Evolutionary conservation across 257 asterid genomes (phyloP).

Genomic region (Vinca minor): DNA sequence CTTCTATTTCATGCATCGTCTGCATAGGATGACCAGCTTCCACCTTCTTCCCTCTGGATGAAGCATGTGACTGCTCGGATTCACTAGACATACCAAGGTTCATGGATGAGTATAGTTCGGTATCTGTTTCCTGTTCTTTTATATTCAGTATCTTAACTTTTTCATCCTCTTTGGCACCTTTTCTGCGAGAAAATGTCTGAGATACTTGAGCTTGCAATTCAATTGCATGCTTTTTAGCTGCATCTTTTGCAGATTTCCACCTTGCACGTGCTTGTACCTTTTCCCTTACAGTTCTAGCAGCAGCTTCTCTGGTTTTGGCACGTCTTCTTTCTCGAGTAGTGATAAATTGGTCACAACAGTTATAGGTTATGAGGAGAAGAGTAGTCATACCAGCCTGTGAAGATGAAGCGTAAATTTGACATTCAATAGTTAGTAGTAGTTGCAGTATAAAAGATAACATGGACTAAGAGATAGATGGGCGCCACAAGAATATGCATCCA

Average conservation of each 20-base stretch:
- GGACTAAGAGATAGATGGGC: not conserved
- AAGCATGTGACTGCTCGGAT: constrained; percentile 29
- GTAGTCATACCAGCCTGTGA: constrained; percentile 78
- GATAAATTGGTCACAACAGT: constrained; percentile 82
- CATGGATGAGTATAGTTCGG: constrained; percentile 16
- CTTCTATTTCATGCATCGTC: constrained; percentile 40
- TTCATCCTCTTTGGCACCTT: constrained; percentile 28
- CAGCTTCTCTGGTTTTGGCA: constrained; percentile 88
- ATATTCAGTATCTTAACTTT: constrained; percentile 29
- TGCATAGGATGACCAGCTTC: constrained; percentile 29
- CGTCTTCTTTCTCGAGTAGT: constrained; percentile 75
- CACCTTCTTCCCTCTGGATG: constrained; percentile 27
- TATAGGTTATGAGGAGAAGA: constrained; percentile 68
- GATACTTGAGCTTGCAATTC: constrained; percentile 65
- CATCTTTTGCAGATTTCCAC: constrained; percentile 87
- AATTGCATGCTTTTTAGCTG: constrained; percentile 66
- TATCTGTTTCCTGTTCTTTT: constrained; percentile 11
- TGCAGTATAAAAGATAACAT: constrained; percentile 1
- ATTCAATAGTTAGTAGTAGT: not conserved
- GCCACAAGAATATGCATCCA: not conserved
- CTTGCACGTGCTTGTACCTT: constrained; percentile 69
- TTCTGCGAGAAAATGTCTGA: constrained; percentile 56
- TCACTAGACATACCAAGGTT: constrained; percentile 22
- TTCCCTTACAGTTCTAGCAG: constrained; percentile 70
- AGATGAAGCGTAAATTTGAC: constrained; percentile 1